A percentile compares a stretch with the other conserved stretches of the same genome.
These are phyloP conservation scores for Dendrobium catenatum DNA, from an alignment of 106 monocot genomes.

Conservation along the genomic window DNA sequence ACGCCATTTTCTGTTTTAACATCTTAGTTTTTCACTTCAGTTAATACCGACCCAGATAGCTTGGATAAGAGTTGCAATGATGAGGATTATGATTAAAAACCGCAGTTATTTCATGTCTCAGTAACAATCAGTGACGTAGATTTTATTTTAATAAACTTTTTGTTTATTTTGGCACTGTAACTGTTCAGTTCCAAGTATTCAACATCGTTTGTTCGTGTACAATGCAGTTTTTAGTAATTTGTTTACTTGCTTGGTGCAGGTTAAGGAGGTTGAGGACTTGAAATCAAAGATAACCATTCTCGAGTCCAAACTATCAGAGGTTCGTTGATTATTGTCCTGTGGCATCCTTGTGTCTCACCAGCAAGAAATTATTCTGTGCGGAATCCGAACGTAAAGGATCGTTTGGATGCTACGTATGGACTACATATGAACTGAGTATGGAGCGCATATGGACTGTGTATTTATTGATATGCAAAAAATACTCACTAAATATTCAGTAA, in stretches of 20 bases:
- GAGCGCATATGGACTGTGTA: no score
- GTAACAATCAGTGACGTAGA: neutral
- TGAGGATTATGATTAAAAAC: neutral
- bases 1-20: neutral
- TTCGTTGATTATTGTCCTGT: slow-evolving; percentile 18
- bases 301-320: slow-evolving; percentile 58
- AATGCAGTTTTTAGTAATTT: neutral
- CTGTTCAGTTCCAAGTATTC: neutral
- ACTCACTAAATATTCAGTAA: no score
- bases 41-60: neutral
- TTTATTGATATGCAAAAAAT: no score
- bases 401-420: no score
- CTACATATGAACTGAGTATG: no score
- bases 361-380: no score
- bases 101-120: neutral
- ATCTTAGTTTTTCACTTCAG: neutral
- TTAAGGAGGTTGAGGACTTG: slow-evolving; percentile 52
- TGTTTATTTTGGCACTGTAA: no score
- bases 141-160: neutral
- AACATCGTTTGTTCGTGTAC: neutral
- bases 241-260: slow-evolving; percentile 23
- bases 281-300: slow-evolving; percentile 40
- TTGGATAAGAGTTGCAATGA: neutral
- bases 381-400: no score
- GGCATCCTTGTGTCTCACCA: neutral